These are phyloP conservation scores for Yamadazyma triangularis DNA, from an alignment of 1,139 yeast genomes.

Conservation along the genomic window DNA sequence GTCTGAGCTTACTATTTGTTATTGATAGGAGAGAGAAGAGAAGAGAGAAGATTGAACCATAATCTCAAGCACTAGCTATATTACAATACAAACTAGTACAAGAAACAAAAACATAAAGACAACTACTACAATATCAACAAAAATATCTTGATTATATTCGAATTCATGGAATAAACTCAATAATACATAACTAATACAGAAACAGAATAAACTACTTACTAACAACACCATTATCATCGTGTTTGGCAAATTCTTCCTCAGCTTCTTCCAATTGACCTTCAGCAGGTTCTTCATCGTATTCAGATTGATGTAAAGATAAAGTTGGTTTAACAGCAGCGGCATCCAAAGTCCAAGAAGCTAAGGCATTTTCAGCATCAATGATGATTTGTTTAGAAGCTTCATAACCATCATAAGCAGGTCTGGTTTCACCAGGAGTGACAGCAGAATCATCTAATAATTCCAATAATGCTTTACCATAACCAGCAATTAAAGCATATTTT, in stretches of 20 bases:
- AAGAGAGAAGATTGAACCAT: no score
- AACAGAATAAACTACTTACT: conserved; percentile 1
- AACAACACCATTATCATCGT: conserved; percentile 18
- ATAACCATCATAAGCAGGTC: conserved; percentile 97
- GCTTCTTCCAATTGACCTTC: conserved; percentile 51
- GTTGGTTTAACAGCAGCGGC: conserved; percentile 95
- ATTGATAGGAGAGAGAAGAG: no score
- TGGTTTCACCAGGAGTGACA: conserved; percentile 98
- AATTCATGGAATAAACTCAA: no score
- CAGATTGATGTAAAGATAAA: conserved; percentile 78
- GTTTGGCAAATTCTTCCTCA: conserved; percentile 42
- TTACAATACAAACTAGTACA: no score
- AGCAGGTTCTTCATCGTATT: conserved; percentile 55
- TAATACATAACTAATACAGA: no score
- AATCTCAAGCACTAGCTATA: no score
- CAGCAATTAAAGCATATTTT: conserved; percentile 94
- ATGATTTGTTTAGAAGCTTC: conserved; percentile 98
- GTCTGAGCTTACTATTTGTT: no score
- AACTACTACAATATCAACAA: no score
- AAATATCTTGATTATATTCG: no score
- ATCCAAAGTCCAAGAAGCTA: conserved; percentile 95
- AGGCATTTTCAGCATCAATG: conserved; percentile 93
- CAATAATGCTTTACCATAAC: conserved; percentile 95
- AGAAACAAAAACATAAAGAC: no score
- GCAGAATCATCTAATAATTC: conserved; percentile 95